Base-by-base conservation (phyloP, 768 basidiomycete genomes). In the Rhodotorula diobovata region DNA sequence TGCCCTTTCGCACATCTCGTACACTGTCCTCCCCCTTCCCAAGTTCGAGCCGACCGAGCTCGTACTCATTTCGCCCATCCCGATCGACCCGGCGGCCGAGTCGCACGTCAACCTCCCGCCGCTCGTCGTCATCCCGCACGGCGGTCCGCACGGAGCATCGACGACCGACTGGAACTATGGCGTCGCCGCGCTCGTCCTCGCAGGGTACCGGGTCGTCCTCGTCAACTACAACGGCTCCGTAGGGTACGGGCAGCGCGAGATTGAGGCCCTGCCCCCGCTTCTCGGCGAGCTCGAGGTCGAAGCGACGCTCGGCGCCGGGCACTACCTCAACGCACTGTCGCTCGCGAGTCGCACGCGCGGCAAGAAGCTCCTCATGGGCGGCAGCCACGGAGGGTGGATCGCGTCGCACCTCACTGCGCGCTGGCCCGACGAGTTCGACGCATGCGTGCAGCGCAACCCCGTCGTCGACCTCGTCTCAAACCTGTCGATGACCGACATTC, bases 351-450 rank as follows among this genome's bases (percentile, higher is more conserved):
- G 82, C 23, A 85, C 84, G 1, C 79, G 80, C 25, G 86, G 85
- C 14, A 85, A 84, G 70, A 84, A 86, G 61, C 82, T 88, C 41
- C 77, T 89, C 2, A 81, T 81, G 61, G 89, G 89, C 10, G 89
- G 89, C 51, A 87, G 86, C 57, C 89, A 90, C 69, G 88, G 88
- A 0, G 89, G 89, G 4, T 89, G 87, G 77, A 81, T 89, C 23
- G 72, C 84, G 1, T 84, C 83, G 14, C 74, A 77, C 53, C 53
- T 90, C 20, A 85, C 88, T 28, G 86, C 87, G 1, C 85, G 85
- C 68, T 84, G 83, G 74, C 88, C 89, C 0, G 82, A 84, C 28
- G 78, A 85, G 48, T 90, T 88, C 77, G 84, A 83, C 20, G 88
- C 87, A 0, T 86, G 86, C 0, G 84, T 85, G 35, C 77, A 89